Conservation (phyloP, 202 grass and related monocot genomes). For the Hordeum pubiflorum region DNA sequence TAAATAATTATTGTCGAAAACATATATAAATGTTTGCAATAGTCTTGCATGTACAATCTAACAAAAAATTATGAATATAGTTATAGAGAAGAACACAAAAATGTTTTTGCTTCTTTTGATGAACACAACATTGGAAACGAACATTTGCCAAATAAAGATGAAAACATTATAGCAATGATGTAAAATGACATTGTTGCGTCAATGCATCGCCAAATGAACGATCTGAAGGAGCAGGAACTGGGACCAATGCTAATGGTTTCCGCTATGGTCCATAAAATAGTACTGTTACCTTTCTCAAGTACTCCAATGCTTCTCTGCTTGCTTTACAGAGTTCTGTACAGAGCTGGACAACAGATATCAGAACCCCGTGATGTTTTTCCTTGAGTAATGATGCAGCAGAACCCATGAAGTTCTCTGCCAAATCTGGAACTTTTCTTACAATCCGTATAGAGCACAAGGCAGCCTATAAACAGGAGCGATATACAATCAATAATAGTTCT, state of each 20-base stretch:
- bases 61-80: neutral
- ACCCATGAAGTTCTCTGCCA: conserved; percentile 85
- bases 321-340: conserved; percentile 94
- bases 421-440: conserved; percentile 91
- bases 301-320: conserved; percentile 67
- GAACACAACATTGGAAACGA: neutral
- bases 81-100: neutral
- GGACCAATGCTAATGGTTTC: neutral
- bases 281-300: conserved; percentile 78
- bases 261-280: neutral
- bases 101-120: neutral
- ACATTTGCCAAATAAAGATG: neutral
- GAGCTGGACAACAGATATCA: conserved; percentile 85
- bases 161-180: neutral
- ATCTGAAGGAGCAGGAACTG: neutral
- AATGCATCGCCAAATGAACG: neutral
- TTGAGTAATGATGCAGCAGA: conserved; percentile 72
- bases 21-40: conserved; percentile 2
- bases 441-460: conserved; percentile 93
- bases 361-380: conserved; percentile 96
- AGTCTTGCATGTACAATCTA: neutral
- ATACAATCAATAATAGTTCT: conserved; percentile 10
- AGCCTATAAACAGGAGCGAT: conserved; percentile 51
- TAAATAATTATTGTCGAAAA: conserved; percentile 2
- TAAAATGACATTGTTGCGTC: neutral